phyloP scores from a whole-genome alignment of 805 yeast species.

The Saturnispora halmiae region DNA sequence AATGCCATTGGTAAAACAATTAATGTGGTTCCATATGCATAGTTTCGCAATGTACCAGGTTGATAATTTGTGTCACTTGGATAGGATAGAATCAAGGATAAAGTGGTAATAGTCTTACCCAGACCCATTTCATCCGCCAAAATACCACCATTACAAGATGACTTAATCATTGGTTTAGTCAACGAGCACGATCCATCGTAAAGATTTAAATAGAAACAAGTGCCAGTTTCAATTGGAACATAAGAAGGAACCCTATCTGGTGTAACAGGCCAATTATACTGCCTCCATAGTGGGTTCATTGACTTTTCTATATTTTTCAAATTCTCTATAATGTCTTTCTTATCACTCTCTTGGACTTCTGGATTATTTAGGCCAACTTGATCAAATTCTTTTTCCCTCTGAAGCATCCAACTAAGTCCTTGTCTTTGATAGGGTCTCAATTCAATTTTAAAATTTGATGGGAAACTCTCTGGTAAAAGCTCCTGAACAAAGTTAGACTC shows the following conservation, averaged over 20 bases:
- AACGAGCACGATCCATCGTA: constrained; percentile 72
- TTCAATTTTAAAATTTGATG: constrained; percentile 43
- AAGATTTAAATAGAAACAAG: constrained; percentile 60
- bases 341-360: constrained; percentile 18
- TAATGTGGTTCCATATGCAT: constrained; percentile 66
- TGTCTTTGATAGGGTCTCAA: constrained; percentile 75
- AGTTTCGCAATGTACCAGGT: constrained; percentile 25
- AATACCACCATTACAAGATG: constrained; percentile 69
- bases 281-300: constrained; percentile 82
- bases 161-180: constrained; percentile 54
- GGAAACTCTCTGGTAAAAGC: constrained; percentile 55
- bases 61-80: constrained; percentile 38
- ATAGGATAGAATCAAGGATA: constrained; percentile 60
- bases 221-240: neutral
- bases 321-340: constrained; percentile 18
- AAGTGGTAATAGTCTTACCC: constrained; percentile 83
- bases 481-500: constrained; percentile 38
- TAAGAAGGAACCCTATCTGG: constrained; percentile 11
- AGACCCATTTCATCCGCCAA: constrained; percentile 96
- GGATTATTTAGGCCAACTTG: constrained; percentile 29
- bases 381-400: constrained; percentile 59
- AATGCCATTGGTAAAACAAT: constrained; percentile 87
- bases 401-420: constrained; percentile 86
- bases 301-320: constrained; percentile 34
- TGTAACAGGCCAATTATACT: constrained; percentile 59